Evolutionary conservation across 306 rosid genomes (phyloP), one percentile per base, ranked within the genome.

Genomic region (Hippophae gyantsensis): DNA sequence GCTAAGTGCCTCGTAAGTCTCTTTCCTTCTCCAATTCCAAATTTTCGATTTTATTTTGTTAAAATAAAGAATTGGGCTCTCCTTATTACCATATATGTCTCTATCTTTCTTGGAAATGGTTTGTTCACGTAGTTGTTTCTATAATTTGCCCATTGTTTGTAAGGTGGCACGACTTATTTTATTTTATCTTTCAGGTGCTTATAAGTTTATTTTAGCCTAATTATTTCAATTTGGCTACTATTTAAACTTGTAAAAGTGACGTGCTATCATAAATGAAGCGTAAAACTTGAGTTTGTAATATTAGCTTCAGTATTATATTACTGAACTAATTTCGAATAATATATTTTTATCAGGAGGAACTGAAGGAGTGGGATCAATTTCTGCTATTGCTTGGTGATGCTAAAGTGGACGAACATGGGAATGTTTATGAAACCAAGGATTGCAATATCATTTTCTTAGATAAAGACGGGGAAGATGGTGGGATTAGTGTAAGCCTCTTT

Each of bases 311-410:
- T 13, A 27, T 61, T 49, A 59, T 59, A 11, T 58, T 58, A 14
- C 32, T 13, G 3, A 45, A 18, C 40, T 25, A 25, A 45, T 12
- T 27, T 47, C 12, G 8, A 13, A n/a, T 60, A 40, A 10, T 47
- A 10, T 27, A 3, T 68, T 48, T 48, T 23, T 32, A 38, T 71
- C 54, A 90, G 95, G 95, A 83, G 78, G 98, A 92, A 57, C 72
- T 92, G 78, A 92, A 85, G 84, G 96, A 92, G 66, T 92, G 96
- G 98, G 92, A 88, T 58, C 98, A 92, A 41, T 92, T 96, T 71
- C 65, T 92, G 7, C 66, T 73, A 11, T 85, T 92, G 92, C 86
- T 87, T 41, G 86, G 87, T 7, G 89, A 84, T 13, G 96, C 92
- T 4, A 85, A 81, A 70, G 90, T 83, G 67, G 96, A 90, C 47